These are phyloP conservation scores for Chlamydomonas applanata DNA, from an alignment of 139 green algal genomes.

Conservation along the genomic window DNA sequence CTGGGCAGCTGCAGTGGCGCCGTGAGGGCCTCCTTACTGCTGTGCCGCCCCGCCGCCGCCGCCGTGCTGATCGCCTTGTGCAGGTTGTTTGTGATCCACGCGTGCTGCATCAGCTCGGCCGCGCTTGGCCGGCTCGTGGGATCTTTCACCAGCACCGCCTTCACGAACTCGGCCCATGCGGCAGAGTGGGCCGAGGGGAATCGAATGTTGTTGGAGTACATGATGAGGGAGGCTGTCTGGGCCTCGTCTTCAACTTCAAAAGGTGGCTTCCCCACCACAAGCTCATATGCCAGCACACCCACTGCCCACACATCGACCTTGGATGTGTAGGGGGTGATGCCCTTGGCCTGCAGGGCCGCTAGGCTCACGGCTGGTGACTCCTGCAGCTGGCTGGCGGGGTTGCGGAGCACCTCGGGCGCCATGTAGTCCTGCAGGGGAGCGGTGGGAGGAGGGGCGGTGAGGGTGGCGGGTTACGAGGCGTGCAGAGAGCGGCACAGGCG, in stretches of 20 bases:
- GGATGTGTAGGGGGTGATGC: constrained; percentile 64
- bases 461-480: no score
- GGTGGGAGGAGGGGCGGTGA: background rate
- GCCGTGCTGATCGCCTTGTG: background rate
- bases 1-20: background rate
- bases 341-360: constrained; percentile 34
- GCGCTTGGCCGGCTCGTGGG: constrained; percentile 58
- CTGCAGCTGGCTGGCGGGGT: constrained; percentile 53
- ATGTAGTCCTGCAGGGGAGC: constrained; percentile 39
- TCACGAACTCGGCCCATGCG: constrained; percentile 54
- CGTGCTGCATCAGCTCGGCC: constrained; percentile 63
- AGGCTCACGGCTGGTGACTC: constrained; percentile 45
- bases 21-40: background rate
- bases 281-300: constrained; percentile 83
- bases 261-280: constrained; percentile 63
- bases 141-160: constrained; percentile 61
- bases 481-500: background rate
- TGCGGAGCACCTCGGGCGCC: constrained; percentile 59
- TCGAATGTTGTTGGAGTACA: constrained; percentile 59
- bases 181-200: constrained; percentile 28
- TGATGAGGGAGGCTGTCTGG: constrained; percentile 75
- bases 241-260: constrained; percentile 72
- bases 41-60: background rate
- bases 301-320: constrained; percentile 77
- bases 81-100: constrained; percentile 33